phyloP scores from a whole-genome alignment of 1,284 basidiomycete species.

The Farysia itapuensis region DNA sequence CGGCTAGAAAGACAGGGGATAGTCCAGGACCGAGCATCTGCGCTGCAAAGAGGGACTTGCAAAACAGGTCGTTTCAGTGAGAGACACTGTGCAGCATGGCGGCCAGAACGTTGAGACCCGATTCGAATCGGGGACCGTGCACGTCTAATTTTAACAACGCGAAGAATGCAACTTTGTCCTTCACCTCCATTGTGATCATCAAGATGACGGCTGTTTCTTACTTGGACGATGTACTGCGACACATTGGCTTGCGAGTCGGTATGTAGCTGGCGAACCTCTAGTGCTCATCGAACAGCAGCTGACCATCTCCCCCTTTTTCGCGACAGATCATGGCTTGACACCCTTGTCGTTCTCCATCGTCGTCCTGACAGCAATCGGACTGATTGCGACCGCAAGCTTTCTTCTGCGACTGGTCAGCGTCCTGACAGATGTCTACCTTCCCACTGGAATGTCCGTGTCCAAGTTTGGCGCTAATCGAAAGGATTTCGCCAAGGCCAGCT shows the following conservation, averaged over 20 bases:
- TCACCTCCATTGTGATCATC: slow-evolving; percentile 1
- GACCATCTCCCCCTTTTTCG: background rate
- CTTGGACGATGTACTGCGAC: slow-evolving; percentile 23
- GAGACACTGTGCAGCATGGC: too few species aligned
- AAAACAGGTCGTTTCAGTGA: too few species aligned
- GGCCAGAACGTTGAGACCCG: too few species aligned
- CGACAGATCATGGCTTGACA: slow-evolving; percentile 28
- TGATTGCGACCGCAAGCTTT: slow-evolving; percentile 13
- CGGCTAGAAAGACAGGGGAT: too few species aligned
- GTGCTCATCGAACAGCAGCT: background rate
- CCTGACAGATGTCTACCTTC: slow-evolving; percentile 38
- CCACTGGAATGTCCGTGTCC: slow-evolving; percentile 32
- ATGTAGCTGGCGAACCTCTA: background rate
- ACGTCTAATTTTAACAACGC: too few species aligned
- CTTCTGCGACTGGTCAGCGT: slow-evolving; percentile 12
- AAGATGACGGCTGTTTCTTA: background rate
- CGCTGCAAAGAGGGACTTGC: too few species aligned
- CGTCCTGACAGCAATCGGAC: slow-evolving; percentile 18
- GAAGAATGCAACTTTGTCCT: too few species aligned
- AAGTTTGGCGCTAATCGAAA: slow-evolving; percentile 51
- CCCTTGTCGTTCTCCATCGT: slow-evolving; percentile 19
- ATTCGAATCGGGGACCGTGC: too few species aligned
- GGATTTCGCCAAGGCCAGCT: slow-evolving; percentile 33
- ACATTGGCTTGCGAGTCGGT: slow-evolving; percentile 35
- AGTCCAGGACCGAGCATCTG: too few species aligned